Conservation (phyloP, 495 filamentous ascomycete species). For the Trichoderma virens region DNA sequence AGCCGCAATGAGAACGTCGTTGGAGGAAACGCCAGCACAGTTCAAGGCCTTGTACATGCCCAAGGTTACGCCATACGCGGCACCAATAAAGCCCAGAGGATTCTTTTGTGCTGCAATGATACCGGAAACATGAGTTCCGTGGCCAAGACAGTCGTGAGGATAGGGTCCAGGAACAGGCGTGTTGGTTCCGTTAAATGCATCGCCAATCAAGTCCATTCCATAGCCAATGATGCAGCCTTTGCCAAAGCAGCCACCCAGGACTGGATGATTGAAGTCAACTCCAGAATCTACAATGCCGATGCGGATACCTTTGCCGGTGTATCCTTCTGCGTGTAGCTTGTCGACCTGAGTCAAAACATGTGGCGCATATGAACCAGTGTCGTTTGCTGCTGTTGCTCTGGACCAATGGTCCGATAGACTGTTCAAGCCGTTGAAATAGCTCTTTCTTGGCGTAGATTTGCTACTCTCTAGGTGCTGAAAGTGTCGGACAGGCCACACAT, state of each 20-base stretch:
- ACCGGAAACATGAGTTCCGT: constrained; percentile 44
- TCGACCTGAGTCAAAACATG: constrained; percentile 45
- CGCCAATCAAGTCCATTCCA: constrained; percentile 46
- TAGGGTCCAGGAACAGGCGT: constrained; percentile 37
- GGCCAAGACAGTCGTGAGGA: constrained; percentile 40
- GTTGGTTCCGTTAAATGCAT: constrained; percentile 36
- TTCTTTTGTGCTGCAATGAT: constrained; percentile 49
- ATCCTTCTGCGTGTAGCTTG: constrained; percentile 35
- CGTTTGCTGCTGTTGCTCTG: background rate
- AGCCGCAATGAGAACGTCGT: constrained; percentile 47
- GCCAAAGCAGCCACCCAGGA: constrained; percentile 51
- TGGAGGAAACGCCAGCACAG: constrained; percentile 36
- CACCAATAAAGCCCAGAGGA: constrained; percentile 45
- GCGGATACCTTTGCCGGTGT: constrained; percentile 39
- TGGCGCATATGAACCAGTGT: constrained; percentile 31
- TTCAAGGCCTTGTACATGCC: constrained; percentile 51
- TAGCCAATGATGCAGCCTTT: constrained; percentile 45
- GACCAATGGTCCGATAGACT: constrained; percentile 23
- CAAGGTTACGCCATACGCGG: constrained; percentile 45
- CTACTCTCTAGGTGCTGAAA: constrained; percentile 19
- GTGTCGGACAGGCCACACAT: constrained; percentile 35
- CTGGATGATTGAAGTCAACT: constrained; percentile 50
- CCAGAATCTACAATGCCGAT: constrained; percentile 42
- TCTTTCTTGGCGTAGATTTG: background rate
- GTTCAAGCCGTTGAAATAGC: constrained; percentile 20